A percentile compares a stretch with the other conserved stretches of the same genome.
Evolutionary conservation across 257 asterid species (phyloP).

Genomic region (Phtheirospermum japonicum): DNA sequence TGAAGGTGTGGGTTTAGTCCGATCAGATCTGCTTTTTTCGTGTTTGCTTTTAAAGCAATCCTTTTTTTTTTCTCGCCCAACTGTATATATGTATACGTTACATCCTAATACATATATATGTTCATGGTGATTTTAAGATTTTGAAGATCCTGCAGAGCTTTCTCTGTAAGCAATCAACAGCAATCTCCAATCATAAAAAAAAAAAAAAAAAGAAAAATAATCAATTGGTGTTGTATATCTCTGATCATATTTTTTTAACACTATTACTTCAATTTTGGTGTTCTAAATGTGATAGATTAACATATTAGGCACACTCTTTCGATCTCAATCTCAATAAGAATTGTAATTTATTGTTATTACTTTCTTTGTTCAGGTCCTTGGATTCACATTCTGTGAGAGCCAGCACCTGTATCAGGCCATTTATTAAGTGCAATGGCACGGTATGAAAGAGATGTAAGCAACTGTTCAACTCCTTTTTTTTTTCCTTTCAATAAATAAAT

Average conservation of each 20-base stretch:
- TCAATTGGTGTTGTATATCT: background rate
- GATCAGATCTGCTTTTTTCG: background rate
- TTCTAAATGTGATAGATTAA: background rate
- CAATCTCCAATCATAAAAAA: background rate
- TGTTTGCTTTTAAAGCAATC: background rate
- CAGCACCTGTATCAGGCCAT: constrained; percentile 23
- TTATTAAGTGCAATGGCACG: constrained; percentile 38
- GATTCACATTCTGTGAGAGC: constrained; percentile 18
- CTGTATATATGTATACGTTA: background rate
- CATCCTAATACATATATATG: background rate
- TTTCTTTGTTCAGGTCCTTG: constrained; percentile 19
- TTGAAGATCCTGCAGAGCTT: background rate
- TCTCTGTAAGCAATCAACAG: background rate
- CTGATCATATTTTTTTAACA: background rate
- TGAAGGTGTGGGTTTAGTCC: constrained; percentile 3
- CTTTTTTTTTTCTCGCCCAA: background rate
- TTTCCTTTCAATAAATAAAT: background rate
- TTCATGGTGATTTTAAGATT: background rate
- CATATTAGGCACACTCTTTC: background rate
- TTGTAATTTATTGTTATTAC: background rate
- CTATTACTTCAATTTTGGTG: background rate
- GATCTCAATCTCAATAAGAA: constrained; percentile 7
- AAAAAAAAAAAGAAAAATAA: background rate
- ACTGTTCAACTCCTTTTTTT: background rate
- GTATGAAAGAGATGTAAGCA: constrained; percentile 48